phyloP scores from a whole-genome alignment of 2,329 filamentous ascomycete species.

The Clarireedia hainanense region DNA sequence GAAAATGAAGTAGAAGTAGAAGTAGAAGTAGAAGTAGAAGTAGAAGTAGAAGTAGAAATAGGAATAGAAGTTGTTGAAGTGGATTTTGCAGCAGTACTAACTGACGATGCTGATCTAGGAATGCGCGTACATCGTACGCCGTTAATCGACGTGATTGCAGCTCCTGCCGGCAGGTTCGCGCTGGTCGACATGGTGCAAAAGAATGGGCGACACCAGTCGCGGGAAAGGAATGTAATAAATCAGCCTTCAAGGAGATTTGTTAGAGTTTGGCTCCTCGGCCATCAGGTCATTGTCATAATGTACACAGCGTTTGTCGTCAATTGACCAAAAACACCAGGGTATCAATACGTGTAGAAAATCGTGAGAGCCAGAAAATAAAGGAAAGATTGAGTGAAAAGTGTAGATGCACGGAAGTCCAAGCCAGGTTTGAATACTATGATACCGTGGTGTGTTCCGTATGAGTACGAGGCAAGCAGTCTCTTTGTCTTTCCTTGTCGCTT shows the following conservation, averaged over 20 bases:
- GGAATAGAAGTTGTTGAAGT: not conserved
- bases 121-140: slow-evolving; percentile 48
- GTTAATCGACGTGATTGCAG: slow-evolving; percentile 41
- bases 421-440: not conserved
- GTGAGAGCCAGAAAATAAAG: slow-evolving; percentile 10
- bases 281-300: slow-evolving; percentile 18
- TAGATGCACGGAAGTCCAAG: not conserved
- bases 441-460: too few species aligned
- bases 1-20: not conserved
- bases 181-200: slow-evolving; percentile 34
- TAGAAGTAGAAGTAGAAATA: not conserved
- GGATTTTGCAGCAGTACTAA: slow-evolving; percentile 2
- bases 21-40: not conserved
- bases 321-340: not conserved
- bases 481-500: not conserved
- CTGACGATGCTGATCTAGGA: slow-evolving; percentile 30
- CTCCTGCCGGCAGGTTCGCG: slow-evolving; percentile 36
- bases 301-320: not conserved
- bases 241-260: slow-evolving; percentile 22
- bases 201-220: slow-evolving; percentile 23
- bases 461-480: not conserved
- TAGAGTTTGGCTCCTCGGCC: slow-evolving; percentile 21
- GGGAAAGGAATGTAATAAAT: slow-evolving; percentile 19
- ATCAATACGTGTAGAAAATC: slow-evolving; percentile 1
- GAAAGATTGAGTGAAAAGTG: too few species aligned